phyloP scores from a whole-genome alignment of 306 rosid species.

The Sphenostylis stenocarpa region DNA sequence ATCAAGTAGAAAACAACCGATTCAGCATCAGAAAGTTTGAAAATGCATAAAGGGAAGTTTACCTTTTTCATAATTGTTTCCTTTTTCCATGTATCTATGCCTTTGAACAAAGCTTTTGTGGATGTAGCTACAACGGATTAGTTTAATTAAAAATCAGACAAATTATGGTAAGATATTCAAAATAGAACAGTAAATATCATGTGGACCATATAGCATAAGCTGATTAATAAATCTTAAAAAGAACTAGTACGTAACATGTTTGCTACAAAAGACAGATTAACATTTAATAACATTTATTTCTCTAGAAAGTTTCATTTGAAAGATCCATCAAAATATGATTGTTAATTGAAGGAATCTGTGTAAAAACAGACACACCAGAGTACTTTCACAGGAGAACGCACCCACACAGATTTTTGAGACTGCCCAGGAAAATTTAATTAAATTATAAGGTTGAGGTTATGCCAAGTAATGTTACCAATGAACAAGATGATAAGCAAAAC shows the following conservation, averaged over 20 bases:
- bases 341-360: not conserved
- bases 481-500: conserved; percentile 75
- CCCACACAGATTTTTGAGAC: not conserved
- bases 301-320: not conserved
- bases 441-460: not conserved
- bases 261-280: not conserved
- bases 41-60: not conserved
- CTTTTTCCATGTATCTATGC: conserved; percentile 75
- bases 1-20: conserved; percentile 8
- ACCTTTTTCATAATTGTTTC: conserved; percentile 77
- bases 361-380: not conserved
- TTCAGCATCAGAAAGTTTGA: not conserved
- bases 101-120: conserved; percentile 74
- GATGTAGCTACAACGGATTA: conserved; percentile 55
- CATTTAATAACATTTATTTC: not conserved
- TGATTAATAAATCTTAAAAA: not conserved
- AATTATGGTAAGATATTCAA: not conserved
- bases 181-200: not conserved
- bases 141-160: conserved; percentile 10
- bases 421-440: not conserved
- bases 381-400: not conserved
- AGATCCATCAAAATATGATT: not conserved
- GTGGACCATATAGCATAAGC: not conserved
- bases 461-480: conserved; percentile 47
- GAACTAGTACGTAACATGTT: not conserved